A percentile compares a stretch with the other conserved stretches of the same genome.
These are phyloP conservation scores for Citrus trifoliata DNA, from an alignment of 345 rosid species.

Conservation along the genomic window DNA sequence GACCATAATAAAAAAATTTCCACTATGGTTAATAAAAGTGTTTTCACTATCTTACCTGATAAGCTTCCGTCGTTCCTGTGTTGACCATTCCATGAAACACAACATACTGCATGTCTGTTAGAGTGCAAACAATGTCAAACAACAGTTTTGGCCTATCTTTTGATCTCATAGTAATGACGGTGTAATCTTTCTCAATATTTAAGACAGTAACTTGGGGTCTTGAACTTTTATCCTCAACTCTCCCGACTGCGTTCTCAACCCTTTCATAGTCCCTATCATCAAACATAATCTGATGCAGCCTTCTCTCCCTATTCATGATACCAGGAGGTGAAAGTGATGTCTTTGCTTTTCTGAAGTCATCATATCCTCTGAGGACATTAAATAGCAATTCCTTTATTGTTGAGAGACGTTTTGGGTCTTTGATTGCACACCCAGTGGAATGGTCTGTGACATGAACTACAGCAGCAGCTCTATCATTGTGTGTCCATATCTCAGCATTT, in stretches of 20 bases:
- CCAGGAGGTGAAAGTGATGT: constrained; percentile 61
- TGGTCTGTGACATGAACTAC: constrained; percentile 73
- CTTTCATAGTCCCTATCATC: constrained; percentile 90
- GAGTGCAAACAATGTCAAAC: constrained; percentile 84
- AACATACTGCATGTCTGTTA: constrained; percentile 92
- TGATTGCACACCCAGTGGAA: constrained; percentile 53
- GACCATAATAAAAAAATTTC: neutral
- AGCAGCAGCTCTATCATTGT: constrained; percentile 90
- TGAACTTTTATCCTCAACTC: constrained; percentile 30
- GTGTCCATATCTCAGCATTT: constrained; percentile 94
- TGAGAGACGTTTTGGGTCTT: constrained; percentile 63
- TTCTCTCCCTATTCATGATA: constrained; percentile 59
- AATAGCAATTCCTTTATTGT: constrained; percentile 57
- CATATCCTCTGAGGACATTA: constrained; percentile 59
- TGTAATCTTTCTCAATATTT: constrained; percentile 79
- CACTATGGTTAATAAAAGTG: neutral
- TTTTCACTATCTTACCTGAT: constrained; percentile 56
- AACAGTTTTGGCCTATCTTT: constrained; percentile 80
- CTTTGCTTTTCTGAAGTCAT: constrained; percentile 59
- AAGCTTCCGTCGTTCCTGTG: constrained; percentile 66
- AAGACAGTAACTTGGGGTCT: constrained; percentile 66
- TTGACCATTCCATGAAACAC: constrained; percentile 88
- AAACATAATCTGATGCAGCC: constrained; percentile 93
- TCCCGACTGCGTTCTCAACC: constrained; percentile 37
- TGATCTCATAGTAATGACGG: constrained; percentile 77